These are phyloP conservation scores for Corrigiola litoralis DNA, from an alignment of 179 eudicot species.

Conservation along the genomic window DNA sequence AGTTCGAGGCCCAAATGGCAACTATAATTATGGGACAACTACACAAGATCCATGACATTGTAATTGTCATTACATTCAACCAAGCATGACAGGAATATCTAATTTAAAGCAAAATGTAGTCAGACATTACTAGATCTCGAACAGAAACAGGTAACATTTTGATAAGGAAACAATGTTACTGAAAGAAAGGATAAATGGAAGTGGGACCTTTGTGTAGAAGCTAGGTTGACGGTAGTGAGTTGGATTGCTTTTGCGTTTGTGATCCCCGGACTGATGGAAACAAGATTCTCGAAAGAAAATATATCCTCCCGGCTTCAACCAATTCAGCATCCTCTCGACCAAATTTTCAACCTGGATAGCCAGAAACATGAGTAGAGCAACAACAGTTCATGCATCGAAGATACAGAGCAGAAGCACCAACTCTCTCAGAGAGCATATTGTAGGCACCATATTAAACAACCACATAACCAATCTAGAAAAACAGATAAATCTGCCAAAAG, in stretches of 20 bases:
- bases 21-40: too few relatives aligned
- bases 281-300: conserved; percentile 94
- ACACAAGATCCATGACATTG: too few relatives aligned
- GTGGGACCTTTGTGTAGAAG: conserved; percentile 74
- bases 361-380: not conserved
- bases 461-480: too few relatives aligned
- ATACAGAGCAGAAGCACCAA: too few relatives aligned
- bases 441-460: too few relatives aligned
- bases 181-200: not conserved
- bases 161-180: too few relatives aligned
- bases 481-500: not conserved
- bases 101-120: too few relatives aligned
- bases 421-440: not conserved
- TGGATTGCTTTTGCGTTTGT: conserved; percentile 77
- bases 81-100: too few relatives aligned
- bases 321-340: conserved; percentile 66
- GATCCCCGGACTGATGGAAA: conserved; percentile 92
- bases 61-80: too few relatives aligned
- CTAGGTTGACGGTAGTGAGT: conserved; percentile 96
- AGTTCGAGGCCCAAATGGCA: too few relatives aligned
- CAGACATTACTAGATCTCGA: not conserved
- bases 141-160: not conserved
- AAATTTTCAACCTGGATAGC: conserved; percentile 62
- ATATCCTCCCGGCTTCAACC: conserved; percentile 91
- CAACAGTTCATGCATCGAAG: not conserved